Evolutionary conservation across 371 early-diverging fungal species (phyloP).

Genomic region (Mucor sp.): DNA sequence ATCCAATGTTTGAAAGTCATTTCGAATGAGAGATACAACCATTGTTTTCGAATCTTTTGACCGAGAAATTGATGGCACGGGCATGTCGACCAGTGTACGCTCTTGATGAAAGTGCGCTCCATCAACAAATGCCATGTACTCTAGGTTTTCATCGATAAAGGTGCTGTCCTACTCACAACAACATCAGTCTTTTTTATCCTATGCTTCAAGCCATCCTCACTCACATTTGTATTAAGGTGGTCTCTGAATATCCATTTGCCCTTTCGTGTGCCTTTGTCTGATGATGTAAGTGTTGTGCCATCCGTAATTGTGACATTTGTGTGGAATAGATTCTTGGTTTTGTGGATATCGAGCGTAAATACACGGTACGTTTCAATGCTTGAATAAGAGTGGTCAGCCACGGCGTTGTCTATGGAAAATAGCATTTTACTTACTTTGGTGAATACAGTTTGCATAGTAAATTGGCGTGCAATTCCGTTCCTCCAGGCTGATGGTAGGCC

Average conservation of each 20-base stretch:
- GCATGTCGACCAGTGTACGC: conserved; percentile 33
- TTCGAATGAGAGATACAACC: conserved; percentile 28
- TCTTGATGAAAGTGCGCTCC: conserved; percentile 45
- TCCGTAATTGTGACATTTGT: conserved; percentile 36
- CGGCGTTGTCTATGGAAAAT: not conserved
- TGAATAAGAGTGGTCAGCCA: not conserved
- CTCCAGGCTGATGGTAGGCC: conserved; percentile 28
- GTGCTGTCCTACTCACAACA: conserved; percentile 13
- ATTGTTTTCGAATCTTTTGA: conserved; percentile 34
- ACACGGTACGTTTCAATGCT: conserved; percentile 36
- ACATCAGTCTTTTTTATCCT: not conserved
- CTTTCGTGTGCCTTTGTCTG: not conserved
- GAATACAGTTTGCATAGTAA: conserved; percentile 34
- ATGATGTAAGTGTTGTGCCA: not conserved
- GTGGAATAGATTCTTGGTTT: conserved; percentile 25
- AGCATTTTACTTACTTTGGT: conserved; percentile 20
- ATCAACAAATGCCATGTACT: conserved; percentile 46
- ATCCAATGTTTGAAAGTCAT: conserved; percentile 37
- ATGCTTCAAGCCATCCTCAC: not conserved
- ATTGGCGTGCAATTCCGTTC: conserved; percentile 21
- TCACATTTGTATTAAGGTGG: conserved; percentile 4
- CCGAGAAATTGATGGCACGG: conserved; percentile 26
- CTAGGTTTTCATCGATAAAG: conserved; percentile 28
- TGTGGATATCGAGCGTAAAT: conserved; percentile 35
- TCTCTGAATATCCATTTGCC: conserved; percentile 18